Evolutionary conservation across 495 filamentous ascomycete species (phyloP).

Genomic region (Aspergillus panamensis): DNA sequence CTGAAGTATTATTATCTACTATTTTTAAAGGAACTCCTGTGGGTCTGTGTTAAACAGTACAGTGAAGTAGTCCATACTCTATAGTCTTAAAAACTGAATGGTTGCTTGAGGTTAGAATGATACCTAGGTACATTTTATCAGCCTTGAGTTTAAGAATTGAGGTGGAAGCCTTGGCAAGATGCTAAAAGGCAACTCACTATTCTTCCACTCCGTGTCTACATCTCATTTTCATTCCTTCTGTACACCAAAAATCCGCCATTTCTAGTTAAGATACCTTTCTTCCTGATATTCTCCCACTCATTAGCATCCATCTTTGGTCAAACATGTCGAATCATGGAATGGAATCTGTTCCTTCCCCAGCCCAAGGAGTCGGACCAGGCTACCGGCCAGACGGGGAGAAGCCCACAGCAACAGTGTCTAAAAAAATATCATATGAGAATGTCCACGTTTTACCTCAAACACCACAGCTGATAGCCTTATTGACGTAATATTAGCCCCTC

Average conservation of each 20-base stretch:
- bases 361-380: conserved; percentile 70
- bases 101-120: no score
- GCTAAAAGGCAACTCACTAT: no score
- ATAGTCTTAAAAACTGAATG: no score
- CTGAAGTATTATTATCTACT: no score
- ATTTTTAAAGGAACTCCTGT: no score
- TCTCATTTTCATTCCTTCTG: no score
- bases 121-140: no score
- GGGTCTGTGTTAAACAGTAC: no score
- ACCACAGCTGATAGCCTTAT: conserved; percentile 90
- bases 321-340: conserved; percentile 24
- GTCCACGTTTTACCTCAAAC: conserved; percentile 89
- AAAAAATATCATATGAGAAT: conserved; percentile 74
- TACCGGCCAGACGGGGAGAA: conserved; percentile 76
- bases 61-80: no score
- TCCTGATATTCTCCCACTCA: neutral
- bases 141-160: no score
- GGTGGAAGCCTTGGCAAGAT: no score
- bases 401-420: conserved; percentile 87
- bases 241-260: neutral
- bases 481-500: conserved; percentile 68
- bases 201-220: no score
- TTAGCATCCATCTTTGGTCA: neutral
- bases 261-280: neutral
- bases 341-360: conserved; percentile 51